phyloP scores from a whole-genome alignment of 331 rosid species.

The Phaseolus coccineus region DNA sequence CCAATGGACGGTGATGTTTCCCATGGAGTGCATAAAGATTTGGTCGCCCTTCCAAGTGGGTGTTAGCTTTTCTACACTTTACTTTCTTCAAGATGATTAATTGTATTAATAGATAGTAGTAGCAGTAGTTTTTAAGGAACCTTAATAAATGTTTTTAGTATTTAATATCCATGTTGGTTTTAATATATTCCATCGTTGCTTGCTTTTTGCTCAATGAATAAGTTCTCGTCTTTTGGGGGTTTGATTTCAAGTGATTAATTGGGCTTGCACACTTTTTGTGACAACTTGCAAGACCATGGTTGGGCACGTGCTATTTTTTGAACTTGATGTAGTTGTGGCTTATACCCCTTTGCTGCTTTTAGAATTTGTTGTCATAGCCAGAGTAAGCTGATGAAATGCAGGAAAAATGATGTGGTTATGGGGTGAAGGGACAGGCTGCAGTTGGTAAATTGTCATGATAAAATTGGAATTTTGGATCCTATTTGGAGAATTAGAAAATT shows the following conservation, averaged over 20 bases:
- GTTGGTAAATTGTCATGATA: slow-evolving; percentile 14
- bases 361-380: background rate
- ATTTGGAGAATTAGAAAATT: background rate
- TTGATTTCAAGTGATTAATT: slow-evolving; percentile 29
- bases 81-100: slow-evolving; percentile 30
- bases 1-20: slow-evolving; percentile 50
- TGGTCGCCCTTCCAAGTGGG: slow-evolving; percentile 62
- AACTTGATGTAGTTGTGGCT: slow-evolving; percentile 25
- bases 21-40: slow-evolving; percentile 50
- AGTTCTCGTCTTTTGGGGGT: background rate
- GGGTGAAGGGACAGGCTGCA: background rate
- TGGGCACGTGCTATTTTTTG: slow-evolving; percentile 9
- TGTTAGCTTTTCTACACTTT: slow-evolving; percentile 29
- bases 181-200: slow-evolving; percentile 12
- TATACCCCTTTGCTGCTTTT: slow-evolving; percentile 5
- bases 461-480: slow-evolving; percentile 15
- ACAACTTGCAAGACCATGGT: slow-evolving; percentile 32
- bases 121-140: slow-evolving; percentile 21
- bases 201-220: slow-evolving; percentile 29
- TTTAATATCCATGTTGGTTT: slow-evolving; percentile 29
- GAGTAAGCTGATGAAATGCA: slow-evolving; percentile 11
- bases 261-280: slow-evolving; percentile 9
- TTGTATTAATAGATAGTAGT: background rate
- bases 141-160: slow-evolving; percentile 13
- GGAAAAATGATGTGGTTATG: background rate